Conservation (phyloP, 371 early-diverging fungal species). For the Mucor circinelloides region DNA sequence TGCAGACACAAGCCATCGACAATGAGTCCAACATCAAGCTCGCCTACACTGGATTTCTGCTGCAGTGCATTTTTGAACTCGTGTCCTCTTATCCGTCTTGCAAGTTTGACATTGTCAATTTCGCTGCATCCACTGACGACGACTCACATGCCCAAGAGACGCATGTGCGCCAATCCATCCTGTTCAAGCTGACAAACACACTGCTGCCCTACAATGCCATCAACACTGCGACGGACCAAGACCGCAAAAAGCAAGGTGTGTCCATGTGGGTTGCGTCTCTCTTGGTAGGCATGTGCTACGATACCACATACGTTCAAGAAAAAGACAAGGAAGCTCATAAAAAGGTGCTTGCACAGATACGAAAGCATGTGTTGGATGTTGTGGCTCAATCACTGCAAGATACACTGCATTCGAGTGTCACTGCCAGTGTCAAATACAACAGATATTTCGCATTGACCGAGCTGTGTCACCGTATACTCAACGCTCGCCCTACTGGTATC, state of each 20-base stretch:
- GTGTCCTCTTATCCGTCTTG: slow-evolving; percentile 81
- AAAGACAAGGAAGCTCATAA: slow-evolving; percentile 9
- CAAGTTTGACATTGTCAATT: slow-evolving; percentile 68
- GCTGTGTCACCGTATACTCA: slow-evolving; percentile 72
- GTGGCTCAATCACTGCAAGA: slow-evolving; percentile 63
- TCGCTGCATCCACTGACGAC: background rate
- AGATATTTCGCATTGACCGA: slow-evolving; percentile 73
- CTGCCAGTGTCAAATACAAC: slow-evolving; percentile 63
- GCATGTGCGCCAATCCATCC: slow-evolving; percentile 11
- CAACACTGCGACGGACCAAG: slow-evolving; percentile 45
- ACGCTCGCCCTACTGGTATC: slow-evolving; percentile 44
- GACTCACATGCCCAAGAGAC: background rate
- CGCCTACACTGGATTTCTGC: slow-evolving; percentile 77
- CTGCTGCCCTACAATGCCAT: slow-evolving; percentile 63
- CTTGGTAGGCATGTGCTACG: slow-evolving; percentile 61
- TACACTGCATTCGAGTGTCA: slow-evolving; percentile 49
- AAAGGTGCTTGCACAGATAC: slow-evolving; percentile 52
- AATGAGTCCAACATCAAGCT: slow-evolving; percentile 2
- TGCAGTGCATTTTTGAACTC: slow-evolving; percentile 87
- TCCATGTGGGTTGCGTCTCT: slow-evolving; percentile 68
- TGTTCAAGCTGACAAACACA: slow-evolving; percentile 55
- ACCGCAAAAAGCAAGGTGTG: slow-evolving; percentile 62
- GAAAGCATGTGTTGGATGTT: slow-evolving; percentile 68
- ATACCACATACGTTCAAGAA: slow-evolving; percentile 44
- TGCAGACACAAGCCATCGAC: background rate